Evolutionary conservation across 2,329 filamentous ascomycete genomes (phyloP).

Genomic region (Stromatinia cepivora): DNA sequence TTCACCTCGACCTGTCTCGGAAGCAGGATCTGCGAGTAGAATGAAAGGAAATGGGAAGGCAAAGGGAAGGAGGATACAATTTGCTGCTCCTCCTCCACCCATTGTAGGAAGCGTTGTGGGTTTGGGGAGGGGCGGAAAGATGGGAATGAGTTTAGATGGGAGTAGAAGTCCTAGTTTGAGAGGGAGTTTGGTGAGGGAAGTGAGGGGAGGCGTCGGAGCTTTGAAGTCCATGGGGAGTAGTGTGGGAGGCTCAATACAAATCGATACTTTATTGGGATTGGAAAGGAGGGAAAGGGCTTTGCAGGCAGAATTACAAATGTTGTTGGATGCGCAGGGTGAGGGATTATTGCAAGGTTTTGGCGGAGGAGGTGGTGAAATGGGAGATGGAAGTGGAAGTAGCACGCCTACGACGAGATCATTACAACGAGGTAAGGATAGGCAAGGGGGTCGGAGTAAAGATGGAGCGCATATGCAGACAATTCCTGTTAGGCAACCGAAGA

Average conservation of each 20-base stretch:
- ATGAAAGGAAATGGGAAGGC: not conserved
- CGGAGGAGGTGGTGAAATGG: conserved; percentile 36
- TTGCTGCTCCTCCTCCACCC: conserved; percentile 38
- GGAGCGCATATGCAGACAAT: conserved; percentile 45
- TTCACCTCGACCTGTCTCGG: not conserved
- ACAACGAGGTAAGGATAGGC: conserved; percentile 27
- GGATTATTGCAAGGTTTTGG: conserved; percentile 43
- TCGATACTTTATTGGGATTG: conserved; percentile 43
- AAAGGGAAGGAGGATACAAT: conserved; percentile 33
- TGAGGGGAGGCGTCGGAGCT: not conserved
- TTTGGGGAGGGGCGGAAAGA: not conserved
- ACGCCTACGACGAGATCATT: conserved; percentile 33
- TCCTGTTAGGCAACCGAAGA: conserved; percentile 60
- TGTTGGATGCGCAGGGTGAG: conserved; percentile 59
- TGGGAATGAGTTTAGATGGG: conserved; percentile 7
- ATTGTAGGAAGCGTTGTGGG: conserved; percentile 33
- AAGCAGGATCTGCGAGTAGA: conserved; percentile 11
- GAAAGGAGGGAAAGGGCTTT: conserved; percentile 54
- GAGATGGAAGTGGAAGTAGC: conserved; percentile 40
- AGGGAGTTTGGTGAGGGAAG: conserved; percentile 3
- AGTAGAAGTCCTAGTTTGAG: not conserved
- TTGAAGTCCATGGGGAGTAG: not conserved
- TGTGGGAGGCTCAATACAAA: conserved; percentile 4
- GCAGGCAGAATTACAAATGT: conserved; percentile 56
- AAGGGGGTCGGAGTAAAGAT: conserved; percentile 30